phyloP scores from a whole-genome alignment of 1,139 yeast genomes.

The Nakaseomyces sp. region DNA sequence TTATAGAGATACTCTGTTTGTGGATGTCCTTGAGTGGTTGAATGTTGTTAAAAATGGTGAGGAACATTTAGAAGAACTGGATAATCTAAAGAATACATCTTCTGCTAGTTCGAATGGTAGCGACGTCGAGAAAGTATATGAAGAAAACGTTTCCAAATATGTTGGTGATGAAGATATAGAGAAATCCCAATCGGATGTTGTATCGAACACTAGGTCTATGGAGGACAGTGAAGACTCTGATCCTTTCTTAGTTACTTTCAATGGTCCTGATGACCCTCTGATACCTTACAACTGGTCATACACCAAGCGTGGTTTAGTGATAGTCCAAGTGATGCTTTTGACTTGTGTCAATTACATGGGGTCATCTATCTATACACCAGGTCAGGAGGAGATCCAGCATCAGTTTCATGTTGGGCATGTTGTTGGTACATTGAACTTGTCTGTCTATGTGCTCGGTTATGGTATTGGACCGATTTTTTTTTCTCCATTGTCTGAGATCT shows the following conservation, averaged over 20 bases:
- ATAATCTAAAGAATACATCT: background rate
- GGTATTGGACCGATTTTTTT: slow-evolving; percentile 49
- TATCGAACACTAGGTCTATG: background rate
- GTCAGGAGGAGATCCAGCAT: slow-evolving; percentile 23
- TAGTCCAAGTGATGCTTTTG: slow-evolving; percentile 37
- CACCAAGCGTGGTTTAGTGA: slow-evolving; percentile 34
- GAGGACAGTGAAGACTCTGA: slow-evolving; percentile 5
- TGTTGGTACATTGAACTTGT: slow-evolving; percentile 16
- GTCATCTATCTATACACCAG: slow-evolving; percentile 55
- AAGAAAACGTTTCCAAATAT: background rate
- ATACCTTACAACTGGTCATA: slow-evolving; percentile 52
- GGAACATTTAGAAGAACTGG: background rate
- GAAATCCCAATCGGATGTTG: background rate
- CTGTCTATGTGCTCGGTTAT: slow-evolving; percentile 40
- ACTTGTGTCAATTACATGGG: slow-evolving; percentile 53
- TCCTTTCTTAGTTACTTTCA: slow-evolving; percentile 17
- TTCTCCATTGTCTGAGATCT: slow-evolving; percentile 48
- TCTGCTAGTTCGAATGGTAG: background rate
- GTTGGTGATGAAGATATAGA: background rate
- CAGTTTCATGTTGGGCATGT: slow-evolving; percentile 20
- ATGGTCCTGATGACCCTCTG: slow-evolving; percentile 41
- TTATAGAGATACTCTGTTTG: slow-evolving; percentile 7
- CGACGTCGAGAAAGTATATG: background rate
- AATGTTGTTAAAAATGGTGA: slow-evolving; percentile 4
- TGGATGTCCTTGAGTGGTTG: slow-evolving; percentile 6